phyloP scores from a whole-genome alignment of 2,329 filamentous ascomycete genomes.

The Trematosphaeria pertusa region DNA sequence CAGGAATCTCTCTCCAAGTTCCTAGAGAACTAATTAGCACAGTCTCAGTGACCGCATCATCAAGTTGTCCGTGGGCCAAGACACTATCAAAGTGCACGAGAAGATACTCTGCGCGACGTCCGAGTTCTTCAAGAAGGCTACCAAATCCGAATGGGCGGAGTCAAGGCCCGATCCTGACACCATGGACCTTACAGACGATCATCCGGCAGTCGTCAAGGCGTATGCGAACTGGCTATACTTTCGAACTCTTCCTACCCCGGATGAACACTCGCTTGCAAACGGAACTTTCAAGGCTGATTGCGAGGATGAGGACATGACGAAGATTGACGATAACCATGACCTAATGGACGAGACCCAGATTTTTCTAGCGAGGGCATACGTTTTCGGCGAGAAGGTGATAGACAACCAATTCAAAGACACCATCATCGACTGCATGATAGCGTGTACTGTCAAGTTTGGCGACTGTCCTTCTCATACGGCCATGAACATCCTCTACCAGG shows the following conservation, averaged over 20 bases:
- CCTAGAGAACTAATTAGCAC: too few relatives aligned
- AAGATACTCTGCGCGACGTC: slow-evolving; percentile 12
- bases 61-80: too few relatives aligned
- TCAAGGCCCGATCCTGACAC: neutral
- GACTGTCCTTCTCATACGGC: too few relatives aligned
- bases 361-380: neutral
- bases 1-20: too few relatives aligned
- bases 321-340: neutral
- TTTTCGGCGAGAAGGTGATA: neutral
- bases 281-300: too few relatives aligned
- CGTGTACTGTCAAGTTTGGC: too few relatives aligned
- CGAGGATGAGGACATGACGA: too few relatives aligned
- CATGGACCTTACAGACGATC: slow-evolving; percentile 8
- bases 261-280: too few relatives aligned
- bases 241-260: neutral
- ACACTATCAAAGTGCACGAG: slow-evolving; percentile 9
- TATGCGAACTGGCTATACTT: slow-evolving; percentile 14
- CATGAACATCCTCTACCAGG: too few relatives aligned
- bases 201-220: neutral
- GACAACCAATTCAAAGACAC: neutral
- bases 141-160: slow-evolving; percentile 10
- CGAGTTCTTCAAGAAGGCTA: slow-evolving; percentile 5
- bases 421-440: too few relatives aligned
- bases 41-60: too few relatives aligned
- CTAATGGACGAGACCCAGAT: neutral